These are phyloP conservation scores for Cladobotryum mycophilum DNA, from an alignment of 2,329 filamentous ascomycete species.

Conservation along the genomic window DNA sequence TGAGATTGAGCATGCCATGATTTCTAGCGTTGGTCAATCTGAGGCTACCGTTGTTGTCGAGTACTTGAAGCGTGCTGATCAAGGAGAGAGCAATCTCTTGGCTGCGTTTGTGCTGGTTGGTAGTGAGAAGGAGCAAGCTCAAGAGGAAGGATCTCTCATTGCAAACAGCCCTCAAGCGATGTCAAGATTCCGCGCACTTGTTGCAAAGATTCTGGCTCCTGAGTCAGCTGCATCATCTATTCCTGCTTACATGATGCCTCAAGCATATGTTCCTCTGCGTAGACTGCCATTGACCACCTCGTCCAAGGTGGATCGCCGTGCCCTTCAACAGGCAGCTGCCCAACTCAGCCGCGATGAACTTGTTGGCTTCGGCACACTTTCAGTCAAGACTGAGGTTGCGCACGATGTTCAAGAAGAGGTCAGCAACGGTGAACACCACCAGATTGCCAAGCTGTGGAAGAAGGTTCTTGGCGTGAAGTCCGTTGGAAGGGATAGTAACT, in stretches of 20 bases:
- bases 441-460: neutral
- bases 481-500: neutral
- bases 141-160: neutral
- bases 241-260: constrained; percentile 31
- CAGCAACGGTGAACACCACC: neutral
- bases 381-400: neutral
- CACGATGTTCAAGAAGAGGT: neutral
- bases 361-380: neutral
- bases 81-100: neutral
- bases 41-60: neutral
- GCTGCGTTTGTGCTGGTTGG: neutral
- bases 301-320: constrained; percentile 12
- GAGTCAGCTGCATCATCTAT: constrained; percentile 14
- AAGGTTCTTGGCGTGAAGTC: neutral
- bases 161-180: too few species aligned
- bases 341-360: neutral
- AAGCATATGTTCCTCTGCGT: constrained; percentile 21
- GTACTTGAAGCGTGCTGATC: neutral
- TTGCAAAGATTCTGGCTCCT: neutral
- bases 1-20: constrained; percentile 21
- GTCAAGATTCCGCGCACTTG: neutral
- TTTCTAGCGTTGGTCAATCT: constrained; percentile 21
- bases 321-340: constrained; percentile 4
- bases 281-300: constrained; percentile 11
- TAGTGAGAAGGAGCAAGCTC: neutral